Conservation (phyloP, 176 grass and related monocot species). For the Chloris gayana region DNA sequence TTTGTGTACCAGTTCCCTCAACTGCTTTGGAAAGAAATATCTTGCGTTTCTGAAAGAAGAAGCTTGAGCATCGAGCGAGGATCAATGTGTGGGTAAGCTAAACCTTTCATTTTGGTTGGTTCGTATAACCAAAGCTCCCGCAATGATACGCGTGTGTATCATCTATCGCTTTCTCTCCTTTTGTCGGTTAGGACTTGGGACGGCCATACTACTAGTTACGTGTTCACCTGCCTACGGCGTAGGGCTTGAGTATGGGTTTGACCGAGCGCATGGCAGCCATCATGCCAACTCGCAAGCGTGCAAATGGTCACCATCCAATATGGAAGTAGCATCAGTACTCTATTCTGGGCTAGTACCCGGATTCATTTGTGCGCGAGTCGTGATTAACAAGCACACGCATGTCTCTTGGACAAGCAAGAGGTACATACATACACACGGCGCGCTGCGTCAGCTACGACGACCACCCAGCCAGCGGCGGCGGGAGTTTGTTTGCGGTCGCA, state of each 20-base stretch:
- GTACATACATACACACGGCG: no score
- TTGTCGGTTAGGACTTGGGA: neutral
- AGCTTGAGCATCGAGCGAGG: no score
- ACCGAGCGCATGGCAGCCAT: neutral
- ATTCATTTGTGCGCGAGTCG: neutral
- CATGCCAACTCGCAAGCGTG: neutral
- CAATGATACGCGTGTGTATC: neutral
- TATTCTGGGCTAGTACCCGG: neutral
- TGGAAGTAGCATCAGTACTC: no score
- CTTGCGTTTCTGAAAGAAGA: no score
- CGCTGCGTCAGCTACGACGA: neutral
- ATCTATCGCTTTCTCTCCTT: neutral
- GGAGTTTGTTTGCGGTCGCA: neutral
- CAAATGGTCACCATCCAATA: constrained; percentile 1
- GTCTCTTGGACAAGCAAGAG: neutral
- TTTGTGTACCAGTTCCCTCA: no score
- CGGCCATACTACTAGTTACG: neutral
- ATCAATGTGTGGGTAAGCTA: neutral
- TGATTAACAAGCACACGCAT: neutral
- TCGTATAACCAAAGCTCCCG: neutral
- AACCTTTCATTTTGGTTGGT: neutral
- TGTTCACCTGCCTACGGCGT: neutral
- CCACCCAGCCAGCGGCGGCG: neutral
- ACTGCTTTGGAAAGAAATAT: no score
- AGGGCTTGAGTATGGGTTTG: neutral